phyloP scores from a whole-genome alignment of 78 protist genomes.

The Guillardia theta region DNA sequence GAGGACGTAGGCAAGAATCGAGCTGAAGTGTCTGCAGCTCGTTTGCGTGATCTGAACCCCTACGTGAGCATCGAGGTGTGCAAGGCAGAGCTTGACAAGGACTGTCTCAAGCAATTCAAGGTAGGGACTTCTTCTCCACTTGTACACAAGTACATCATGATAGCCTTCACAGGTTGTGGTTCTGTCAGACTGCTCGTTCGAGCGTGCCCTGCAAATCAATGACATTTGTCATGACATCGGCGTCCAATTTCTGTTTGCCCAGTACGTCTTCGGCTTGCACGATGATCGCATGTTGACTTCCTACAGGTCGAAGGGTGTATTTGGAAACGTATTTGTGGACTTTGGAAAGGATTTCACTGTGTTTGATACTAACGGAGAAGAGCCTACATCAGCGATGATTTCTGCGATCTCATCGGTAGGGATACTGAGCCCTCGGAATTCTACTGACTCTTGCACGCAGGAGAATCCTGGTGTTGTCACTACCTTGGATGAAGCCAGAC shows the following conservation, averaged over 20 bases:
- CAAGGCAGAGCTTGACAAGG: too few species aligned
- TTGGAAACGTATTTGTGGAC: slow-evolving; percentile 81
- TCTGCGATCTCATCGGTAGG: slow-evolving; percentile 56
- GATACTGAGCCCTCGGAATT: neutral
- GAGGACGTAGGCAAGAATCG: slow-evolving; percentile 80
- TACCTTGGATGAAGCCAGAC: slow-evolving; percentile 73
- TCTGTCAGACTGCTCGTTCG: slow-evolving; percentile 38
- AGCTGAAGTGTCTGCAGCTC: slow-evolving; percentile 57
- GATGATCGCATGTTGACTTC: neutral
- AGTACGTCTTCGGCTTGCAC: neutral
- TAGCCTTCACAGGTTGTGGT: slow-evolving; percentile 55
- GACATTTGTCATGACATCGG: slow-evolving; percentile 59
- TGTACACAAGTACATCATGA: neutral
- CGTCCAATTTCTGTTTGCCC: slow-evolving; percentile 48
- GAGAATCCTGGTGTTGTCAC: slow-evolving; percentile 74
- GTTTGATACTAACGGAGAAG: slow-evolving; percentile 85
- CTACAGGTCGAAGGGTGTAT: slow-evolving; percentile 72
- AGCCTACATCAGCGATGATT: slow-evolving; percentile 62
- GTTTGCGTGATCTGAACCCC: slow-evolving; percentile 87
- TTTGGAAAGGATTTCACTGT: slow-evolving; percentile 82
- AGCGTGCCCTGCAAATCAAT: slow-evolving; percentile 54
- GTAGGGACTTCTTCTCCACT: too few species aligned
- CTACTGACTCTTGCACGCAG: neutral
- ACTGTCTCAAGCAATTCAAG: too few species aligned
- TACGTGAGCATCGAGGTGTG: slow-evolving; percentile 68